Evolutionary conservation across 768 basidiomycete genomes (phyloP).

Genomic region (Imleria badia): DNA sequence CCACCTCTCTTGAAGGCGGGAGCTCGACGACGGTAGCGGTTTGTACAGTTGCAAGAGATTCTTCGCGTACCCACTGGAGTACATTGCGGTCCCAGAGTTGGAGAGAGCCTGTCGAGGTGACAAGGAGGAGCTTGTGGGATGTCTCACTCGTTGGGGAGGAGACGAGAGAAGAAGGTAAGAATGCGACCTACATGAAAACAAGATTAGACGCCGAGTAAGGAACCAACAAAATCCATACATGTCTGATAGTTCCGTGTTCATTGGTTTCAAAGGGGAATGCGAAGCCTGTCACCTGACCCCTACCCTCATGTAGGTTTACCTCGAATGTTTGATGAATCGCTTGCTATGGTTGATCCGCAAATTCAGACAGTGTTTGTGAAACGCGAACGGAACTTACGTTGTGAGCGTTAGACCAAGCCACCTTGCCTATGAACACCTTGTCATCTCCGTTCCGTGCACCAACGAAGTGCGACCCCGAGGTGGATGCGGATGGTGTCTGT

Average conservation of each 20-base stretch:
- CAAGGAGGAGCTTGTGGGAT: constrained; percentile 46
- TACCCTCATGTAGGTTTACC: constrained; percentile 44
- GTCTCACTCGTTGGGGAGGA: constrained; percentile 36
- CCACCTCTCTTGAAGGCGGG: constrained; percentile 49
- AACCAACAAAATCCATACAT: constrained; percentile 44
- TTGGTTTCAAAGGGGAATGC: constrained; percentile 65
- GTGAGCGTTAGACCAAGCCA: constrained; percentile 62
- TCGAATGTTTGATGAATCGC: constrained; percentile 53
- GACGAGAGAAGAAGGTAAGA: constrained; percentile 48
- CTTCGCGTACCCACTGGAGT: constrained; percentile 78
- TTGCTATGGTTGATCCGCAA: constrained; percentile 39
- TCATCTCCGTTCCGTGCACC: constrained; percentile 55
- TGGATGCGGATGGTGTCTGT: constrained; percentile 42
- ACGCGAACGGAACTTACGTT: constrained; percentile 42
- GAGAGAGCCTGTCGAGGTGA: constrained; percentile 74
- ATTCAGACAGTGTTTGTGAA: not conserved
- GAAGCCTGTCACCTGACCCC: constrained; percentile 49
- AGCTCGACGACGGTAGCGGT: constrained; percentile 75
- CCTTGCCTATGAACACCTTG: constrained; percentile 54
- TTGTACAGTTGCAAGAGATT: constrained; percentile 64
- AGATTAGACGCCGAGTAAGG: not conserved
- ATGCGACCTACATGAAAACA: constrained; percentile 41
- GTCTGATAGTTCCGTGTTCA: constrained; percentile 64
- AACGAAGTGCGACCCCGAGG: constrained; percentile 53
- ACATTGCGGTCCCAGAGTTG: constrained; percentile 68